Percentiles rank a stretch among this genome's conserved stretches.
phyloP scores from a whole-genome alignment of 768 basidiomycete species.

The Dentipellis sp. region DNA sequence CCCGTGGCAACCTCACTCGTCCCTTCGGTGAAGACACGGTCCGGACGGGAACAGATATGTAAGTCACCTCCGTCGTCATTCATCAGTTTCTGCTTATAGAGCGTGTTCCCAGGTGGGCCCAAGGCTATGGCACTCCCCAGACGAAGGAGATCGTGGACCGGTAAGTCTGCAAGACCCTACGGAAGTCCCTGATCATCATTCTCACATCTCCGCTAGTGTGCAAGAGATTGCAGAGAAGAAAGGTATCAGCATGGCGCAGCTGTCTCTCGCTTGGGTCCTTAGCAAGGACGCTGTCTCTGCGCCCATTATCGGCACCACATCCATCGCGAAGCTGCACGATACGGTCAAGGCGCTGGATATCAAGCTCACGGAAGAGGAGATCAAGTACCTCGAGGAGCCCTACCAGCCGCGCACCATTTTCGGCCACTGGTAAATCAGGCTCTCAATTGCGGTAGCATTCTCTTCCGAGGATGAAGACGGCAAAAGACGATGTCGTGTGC shows the following conservation, averaged over 20 bases:
- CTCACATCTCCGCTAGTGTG: conserved; percentile 10
- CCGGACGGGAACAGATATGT: background rate
- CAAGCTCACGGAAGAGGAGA: background rate
- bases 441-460: too few species aligned
- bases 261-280: conserved; percentile 26
- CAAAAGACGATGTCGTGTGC: too few species aligned
- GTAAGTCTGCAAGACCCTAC: background rate
- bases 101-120: background rate
- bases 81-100: background rate
- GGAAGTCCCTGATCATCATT: background rate
- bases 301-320: background rate
- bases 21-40: background rate
- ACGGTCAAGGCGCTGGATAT: background rate
- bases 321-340: background rate
- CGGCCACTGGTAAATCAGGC: background rate
- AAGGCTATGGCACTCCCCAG: background rate
- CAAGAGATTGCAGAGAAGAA: conserved; percentile 25
- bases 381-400: conserved; percentile 2
- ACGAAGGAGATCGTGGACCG: background rate
- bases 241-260: conserved; percentile 26
- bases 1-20: conserved; percentile 2
- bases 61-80: background rate
- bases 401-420: background rate
- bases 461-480: too few species aligned
- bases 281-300: conserved; percentile 11